Conservation (phyloP, 306 rosid species). For the Dryas alaskensis region DNA sequence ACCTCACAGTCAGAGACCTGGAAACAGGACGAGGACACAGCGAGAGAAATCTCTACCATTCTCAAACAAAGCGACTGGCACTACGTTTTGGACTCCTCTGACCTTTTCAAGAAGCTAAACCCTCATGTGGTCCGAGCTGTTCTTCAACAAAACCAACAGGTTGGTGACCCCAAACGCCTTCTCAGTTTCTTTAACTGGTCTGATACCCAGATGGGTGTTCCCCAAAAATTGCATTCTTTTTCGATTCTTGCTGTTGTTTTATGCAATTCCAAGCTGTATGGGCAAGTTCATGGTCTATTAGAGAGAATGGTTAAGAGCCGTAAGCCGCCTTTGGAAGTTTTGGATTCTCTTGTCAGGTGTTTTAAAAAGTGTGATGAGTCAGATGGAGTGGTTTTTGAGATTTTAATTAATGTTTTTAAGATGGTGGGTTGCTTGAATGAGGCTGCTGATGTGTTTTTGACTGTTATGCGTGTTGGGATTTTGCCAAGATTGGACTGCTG, state of each 20-base stretch:
- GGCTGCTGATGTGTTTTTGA: constrained; percentile 43
- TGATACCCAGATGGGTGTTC: constrained; percentile 37
- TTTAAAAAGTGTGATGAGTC: constrained; percentile 28
- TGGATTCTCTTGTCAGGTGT: constrained; percentile 35
- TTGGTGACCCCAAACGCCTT: constrained; percentile 37
- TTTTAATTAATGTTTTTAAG: constrained; percentile 39
- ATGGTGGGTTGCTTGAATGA: constrained; percentile 34
- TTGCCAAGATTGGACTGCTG: constrained; percentile 38
- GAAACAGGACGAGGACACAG: constrained; percentile 23
- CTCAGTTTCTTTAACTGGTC: constrained; percentile 49
- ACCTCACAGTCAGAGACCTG: constrained; percentile 19
- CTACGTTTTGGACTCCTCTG: constrained; percentile 22
- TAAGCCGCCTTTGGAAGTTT: constrained; percentile 34
- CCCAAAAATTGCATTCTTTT: constrained; percentile 32
- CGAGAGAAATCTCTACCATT: constrained; percentile 39
- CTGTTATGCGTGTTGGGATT: constrained; percentile 29
- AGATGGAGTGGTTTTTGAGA: constrained; percentile 39
- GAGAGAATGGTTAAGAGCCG: constrained; percentile 36
- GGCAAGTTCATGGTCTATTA: constrained; percentile 32
- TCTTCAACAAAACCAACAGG: constrained; percentile 27
- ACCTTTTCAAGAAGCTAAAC: constrained; percentile 33
- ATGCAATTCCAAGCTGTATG: constrained; percentile 35
- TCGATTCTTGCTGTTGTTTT: constrained; percentile 47
- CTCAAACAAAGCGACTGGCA: constrained; percentile 38
- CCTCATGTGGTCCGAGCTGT: constrained; percentile 41